phyloP scores from a whole-genome alignment of 768 basidiomycete genomes.

The Lanmaoa pseudosensibilis region DNA sequence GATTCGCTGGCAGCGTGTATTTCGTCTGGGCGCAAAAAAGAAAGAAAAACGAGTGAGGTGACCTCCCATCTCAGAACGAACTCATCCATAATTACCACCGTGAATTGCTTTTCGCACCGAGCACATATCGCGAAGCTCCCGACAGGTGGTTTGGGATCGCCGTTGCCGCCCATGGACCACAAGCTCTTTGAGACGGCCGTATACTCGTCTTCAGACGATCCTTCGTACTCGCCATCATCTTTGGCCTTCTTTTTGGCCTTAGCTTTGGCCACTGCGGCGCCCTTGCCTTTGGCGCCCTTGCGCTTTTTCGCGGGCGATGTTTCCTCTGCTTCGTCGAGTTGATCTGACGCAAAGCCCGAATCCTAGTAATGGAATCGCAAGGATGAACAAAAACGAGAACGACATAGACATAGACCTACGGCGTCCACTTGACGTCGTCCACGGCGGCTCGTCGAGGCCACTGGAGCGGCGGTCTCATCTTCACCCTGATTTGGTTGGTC shows the following conservation, averaged over 20 bases:
- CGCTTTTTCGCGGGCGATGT: slow-evolving; percentile 52
- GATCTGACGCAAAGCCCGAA: slow-evolving; percentile 67
- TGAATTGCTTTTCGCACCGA: slow-evolving; percentile 80
- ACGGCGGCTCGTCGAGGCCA: slow-evolving; percentile 15
- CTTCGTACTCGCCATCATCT: slow-evolving; percentile 48
- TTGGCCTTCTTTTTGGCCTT: slow-evolving; percentile 43
- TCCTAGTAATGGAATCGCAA: slow-evolving; percentile 8
- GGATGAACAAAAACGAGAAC: neutral
- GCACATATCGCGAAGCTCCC: slow-evolving; percentile 84
- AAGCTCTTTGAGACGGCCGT: slow-evolving; percentile 58
- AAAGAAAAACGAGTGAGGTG: neutral
- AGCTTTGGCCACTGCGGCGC: slow-evolving; percentile 40
- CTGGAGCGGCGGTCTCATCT: neutral
- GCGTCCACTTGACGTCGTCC: slow-evolving; percentile 12
- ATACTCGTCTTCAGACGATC: slow-evolving; percentile 66
- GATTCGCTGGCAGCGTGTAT: slow-evolving; percentile 76
- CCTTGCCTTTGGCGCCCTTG: slow-evolving; percentile 47
- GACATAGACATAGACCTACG: slow-evolving; percentile 2
- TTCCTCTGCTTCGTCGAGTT: slow-evolving; percentile 63
- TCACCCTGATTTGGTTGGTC: slow-evolving; percentile 15
- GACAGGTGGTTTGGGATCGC: slow-evolving; percentile 55
- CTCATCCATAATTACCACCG: slow-evolving; percentile 61
- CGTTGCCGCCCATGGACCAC: slow-evolving; percentile 33
- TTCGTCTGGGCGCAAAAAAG: slow-evolving; percentile 54
- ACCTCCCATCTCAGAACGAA: neutral